Base-by-base conservation (phyloP, 2,329 filamentous ascomycete genomes). In the Penicillium olsonii region DNA sequence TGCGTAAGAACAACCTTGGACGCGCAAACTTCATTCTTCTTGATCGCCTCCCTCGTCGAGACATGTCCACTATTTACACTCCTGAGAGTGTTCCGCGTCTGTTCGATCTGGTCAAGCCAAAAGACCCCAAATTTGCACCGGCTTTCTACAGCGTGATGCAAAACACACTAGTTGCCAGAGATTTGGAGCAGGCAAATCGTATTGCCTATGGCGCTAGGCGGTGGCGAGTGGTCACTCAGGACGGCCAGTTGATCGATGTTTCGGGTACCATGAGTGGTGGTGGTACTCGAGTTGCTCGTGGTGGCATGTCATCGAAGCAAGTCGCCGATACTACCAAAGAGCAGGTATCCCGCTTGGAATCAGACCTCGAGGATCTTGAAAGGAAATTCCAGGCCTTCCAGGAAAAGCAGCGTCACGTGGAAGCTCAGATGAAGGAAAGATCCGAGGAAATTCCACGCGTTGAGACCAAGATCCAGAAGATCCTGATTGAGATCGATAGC, bases 201-300 rank as follows among this genome's bases (percentile, higher is more conserved):
- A 96, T 99, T 58, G 94, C 94, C 7, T 99, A 97, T 64, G 92
- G 94, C 35, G 89, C 89, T 38, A 89, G 85, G 75, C 80, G 94
- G 69, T 99, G 94, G 94, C 86, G 94, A 57, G 94, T 99, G 3
- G 94, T 99, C 34, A 99, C 94, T 0, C 82, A 99, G 2, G 90
- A 92, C 53, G 94, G 94, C 41, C 92, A 96, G 70, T 81, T 99
- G 44, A 97, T 99, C 59, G 94, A 99, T 75, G 95, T 95, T 68
- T 96, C 92, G 1, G 94, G 94, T 78, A 97, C 94, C 29, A 97
- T 99, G 94, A 96, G 90, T 50, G 94, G 94, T 77, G 94, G 94
- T 78, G 94, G 94, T 48, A 92, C 84, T 38, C 88, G 89, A 14
- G 89, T 94, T 48, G 92, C 92, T 62, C 90, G 87, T 66, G 95